Evolutionary conservation across 2,329 filamentous ascomycete species (phyloP).

Genomic region (Sarocladium kiliense): DNA sequence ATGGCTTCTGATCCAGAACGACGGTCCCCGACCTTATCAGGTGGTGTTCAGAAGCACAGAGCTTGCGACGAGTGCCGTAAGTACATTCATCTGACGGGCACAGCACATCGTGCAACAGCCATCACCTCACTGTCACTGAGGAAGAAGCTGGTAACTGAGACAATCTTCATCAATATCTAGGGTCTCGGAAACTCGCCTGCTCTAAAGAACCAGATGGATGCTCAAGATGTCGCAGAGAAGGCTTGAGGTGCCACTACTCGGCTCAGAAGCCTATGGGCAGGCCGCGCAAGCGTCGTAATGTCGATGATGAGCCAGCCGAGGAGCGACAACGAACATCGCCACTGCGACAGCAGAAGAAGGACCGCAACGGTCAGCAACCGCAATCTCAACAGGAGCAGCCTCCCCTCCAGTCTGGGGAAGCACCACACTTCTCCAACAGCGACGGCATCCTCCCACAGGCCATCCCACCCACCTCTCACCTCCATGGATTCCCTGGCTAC

Average conservation of each 20-base stretch:
- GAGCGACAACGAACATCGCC: background rate
- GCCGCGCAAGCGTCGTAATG: conserved; percentile 50
- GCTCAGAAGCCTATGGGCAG: conserved; percentile 62
- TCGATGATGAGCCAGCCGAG: conserved; percentile 19
- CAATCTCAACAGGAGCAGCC: background rate
- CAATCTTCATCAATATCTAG: conserved; percentile 31
- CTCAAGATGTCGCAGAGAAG: conserved; percentile 51
- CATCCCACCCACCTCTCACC: background rate
- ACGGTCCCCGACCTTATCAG: background rate
- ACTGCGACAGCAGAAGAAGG: background rate
- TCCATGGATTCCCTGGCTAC: background rate
- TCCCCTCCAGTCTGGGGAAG: background rate
- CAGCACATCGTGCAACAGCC: too few relatives aligned
- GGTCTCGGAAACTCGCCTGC: conserved; percentile 59
- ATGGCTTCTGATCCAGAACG: conserved; percentile 18
- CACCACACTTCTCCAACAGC: background rate
- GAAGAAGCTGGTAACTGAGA: conserved; percentile 19
- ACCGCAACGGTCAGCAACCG: background rate
- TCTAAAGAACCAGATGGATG: conserved; percentile 58
- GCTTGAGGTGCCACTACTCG: conserved; percentile 55
- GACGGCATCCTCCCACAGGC: background rate
- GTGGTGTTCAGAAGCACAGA: conserved; percentile 42
- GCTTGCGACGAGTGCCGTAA: conserved; percentile 65
- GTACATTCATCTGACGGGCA: conserved; percentile 20
- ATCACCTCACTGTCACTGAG: conserved; percentile 9